Evolutionary conservation across 176 grass and related monocot genomes (phyloP), one percentile per base, ranked within the genome.

Genomic region (Carex myosuroides): DNA sequence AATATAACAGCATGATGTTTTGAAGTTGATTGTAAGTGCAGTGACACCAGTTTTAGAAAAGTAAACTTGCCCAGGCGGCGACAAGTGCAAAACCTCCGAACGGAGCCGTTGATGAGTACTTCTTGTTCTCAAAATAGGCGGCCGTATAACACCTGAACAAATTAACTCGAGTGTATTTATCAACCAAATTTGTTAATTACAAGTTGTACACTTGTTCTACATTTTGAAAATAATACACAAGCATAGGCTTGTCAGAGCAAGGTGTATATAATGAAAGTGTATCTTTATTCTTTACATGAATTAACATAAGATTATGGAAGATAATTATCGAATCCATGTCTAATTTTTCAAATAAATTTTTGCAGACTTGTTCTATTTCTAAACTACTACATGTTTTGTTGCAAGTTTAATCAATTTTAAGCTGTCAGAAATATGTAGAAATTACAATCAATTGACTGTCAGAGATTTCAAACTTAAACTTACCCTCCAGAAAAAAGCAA

Each of bases 401-500:
- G 13, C 4, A 74, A 48, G 12, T 50, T 13, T 55, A 4, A 53
- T 75, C 71, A 52, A 75, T 75, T 42, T 13, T 30, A 20, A 54
- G 7, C 72, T 32, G 22, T 18, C 1, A 18, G 30, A n/a, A n/a
- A n/a, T 39, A 41, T 70, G 8, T 70, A 20, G 3, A 64, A 70
- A 10, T n/a, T 39, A 61, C 7, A 33, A 56, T 55, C 12, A 56
- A 50, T 33, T 32, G 52, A 10, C 5, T 9, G 22, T 1, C 13
- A 33, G 12, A 77, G 13, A 73, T 7, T 77, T 16, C 52, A 56
- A 37, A 48, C 90, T 82, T 87, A 56, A 54, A 48, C 92, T 82
- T 87, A 97, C 94, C 92, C 92, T 91, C 94, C 94, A 57, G 92
- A 97, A 76, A 97, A 97, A 44, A 92, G 64, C 72, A 97, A 77